Base-by-base conservation (phyloP, 2,329 filamentous ascomycete species). In the Calonectria pteridis region DNA sequence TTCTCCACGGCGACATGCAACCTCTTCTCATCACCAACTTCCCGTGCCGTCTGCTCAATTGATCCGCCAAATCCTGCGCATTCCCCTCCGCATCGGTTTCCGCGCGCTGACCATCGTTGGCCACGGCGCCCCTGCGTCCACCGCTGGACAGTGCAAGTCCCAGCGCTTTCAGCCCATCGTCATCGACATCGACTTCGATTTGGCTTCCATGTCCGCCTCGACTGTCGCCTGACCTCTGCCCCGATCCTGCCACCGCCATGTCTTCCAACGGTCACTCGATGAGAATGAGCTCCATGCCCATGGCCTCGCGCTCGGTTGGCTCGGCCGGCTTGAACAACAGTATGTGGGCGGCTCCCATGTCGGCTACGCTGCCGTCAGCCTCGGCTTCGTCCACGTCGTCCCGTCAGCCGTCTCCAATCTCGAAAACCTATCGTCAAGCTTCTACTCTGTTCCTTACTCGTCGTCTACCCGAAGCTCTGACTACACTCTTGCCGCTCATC, bases 381-480 rank as follows among this genome's bases (percentile, higher is more conserved):
- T 94, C 92, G 71, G 87, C 95, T 63, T 90, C 91, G 20, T 91
- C 93, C 64, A 86, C 87, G 33, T 86, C 89, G 29, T 85, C 89
- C 51, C 92, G 93, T 67, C 91, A 92, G 68, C 89, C 92, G 55
- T 93, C 91, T 63, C 91, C 94, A 81, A 94, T 98, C 81, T 97
- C 96, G 78, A 97, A 97, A 85, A 94, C 94, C 35, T 98, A 98
- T 86, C 95, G 96, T 77, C 95, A 98, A 86, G 94, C 97, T 37
- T 97, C 95, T 9, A 96, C 97, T 77, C 91, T 98, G 29, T 99
- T 98, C 86, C 90, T 99, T 73, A 99, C 97, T 84, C 95, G 97
- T 84, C 94, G 96, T 62, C 88, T 98, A 68, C 94, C 95, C 78
- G 97, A 99, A 85, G 94, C 96, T 0, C 89, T 98, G 35, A 94